Evolutionary conservation across 2,329 filamentous ascomycete species (phyloP).

Genomic region (Ceratocystiopsis brevicomis): DNA sequence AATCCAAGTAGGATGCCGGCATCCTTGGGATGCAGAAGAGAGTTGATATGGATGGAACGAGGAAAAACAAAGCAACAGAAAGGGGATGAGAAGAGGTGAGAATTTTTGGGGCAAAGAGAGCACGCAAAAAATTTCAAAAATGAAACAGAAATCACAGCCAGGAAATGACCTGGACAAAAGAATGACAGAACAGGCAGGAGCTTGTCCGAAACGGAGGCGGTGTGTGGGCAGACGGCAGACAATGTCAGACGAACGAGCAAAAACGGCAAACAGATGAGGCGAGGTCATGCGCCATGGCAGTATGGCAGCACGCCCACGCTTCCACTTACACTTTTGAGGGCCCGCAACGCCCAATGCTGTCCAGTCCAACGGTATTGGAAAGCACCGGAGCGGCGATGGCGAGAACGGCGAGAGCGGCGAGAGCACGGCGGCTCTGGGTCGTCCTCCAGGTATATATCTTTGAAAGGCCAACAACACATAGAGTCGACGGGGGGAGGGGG

Average conservation of each 20-base stretch:
- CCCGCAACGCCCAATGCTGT: conserved; percentile 16
- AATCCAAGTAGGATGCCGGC: conserved; percentile 2
- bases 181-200: not conserved
- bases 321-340: conserved; percentile 18
- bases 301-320: no score
- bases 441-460: conserved; percentile 10
- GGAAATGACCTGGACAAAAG: not conserved
- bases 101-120: not conserved
- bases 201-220: no score
- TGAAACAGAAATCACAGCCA: no score
- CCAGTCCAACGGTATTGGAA: conserved; percentile 25
- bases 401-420: conserved; percentile 1
- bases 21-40: conserved; percentile 1
- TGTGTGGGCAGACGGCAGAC: no score
- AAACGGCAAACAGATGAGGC: no score
- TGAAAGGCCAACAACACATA: conserved; percentile 33
- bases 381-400: not conserved
- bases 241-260: no score
- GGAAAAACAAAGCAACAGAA: not conserved
- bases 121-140: not conserved
- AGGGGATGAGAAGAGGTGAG: not conserved
- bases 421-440: conserved; percentile 16
- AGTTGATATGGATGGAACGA: not conserved
- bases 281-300: no score
- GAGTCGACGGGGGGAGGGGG: not conserved